Evolutionary conservation across 2,329 filamentous ascomycete genomes (phyloP).

Genomic region (Triangularia verruculosa): DNA sequence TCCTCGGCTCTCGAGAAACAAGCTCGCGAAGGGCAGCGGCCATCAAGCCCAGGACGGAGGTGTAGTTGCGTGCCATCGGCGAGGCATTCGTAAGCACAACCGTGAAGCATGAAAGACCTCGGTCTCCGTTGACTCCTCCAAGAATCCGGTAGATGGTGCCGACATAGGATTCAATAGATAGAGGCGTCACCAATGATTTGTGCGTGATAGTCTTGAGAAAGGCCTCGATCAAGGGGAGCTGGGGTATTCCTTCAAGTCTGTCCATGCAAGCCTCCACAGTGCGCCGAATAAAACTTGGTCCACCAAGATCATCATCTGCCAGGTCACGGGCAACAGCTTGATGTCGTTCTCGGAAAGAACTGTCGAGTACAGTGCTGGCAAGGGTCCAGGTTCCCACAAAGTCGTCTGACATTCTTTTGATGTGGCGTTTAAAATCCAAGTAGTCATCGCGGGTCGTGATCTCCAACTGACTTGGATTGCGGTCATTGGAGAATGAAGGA

Average conservation of each 20-base stretch:
- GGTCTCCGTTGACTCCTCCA: slow-evolving; percentile 33
- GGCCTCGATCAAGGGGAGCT: neutral
- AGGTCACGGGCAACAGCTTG: slow-evolving; percentile 10
- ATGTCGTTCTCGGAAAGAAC: neutral
- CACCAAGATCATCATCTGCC: slow-evolving; percentile 13
- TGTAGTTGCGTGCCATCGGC: too few species aligned
- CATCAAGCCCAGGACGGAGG: too few species aligned
- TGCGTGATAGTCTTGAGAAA: slow-evolving; percentile 38
- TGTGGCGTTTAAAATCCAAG: too few species aligned
- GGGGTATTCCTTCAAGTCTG: too few species aligned
- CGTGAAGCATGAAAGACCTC: too few species aligned
- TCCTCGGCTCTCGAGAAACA: slow-evolving; percentile 15
- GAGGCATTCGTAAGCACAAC: too few species aligned
- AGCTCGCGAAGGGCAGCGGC: slow-evolving; percentile 14
- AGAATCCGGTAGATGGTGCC: slow-evolving; percentile 36
- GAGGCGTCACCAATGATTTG: slow-evolving; percentile 33
- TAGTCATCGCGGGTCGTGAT: neutral
- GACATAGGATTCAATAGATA: slow-evolving; percentile 38
- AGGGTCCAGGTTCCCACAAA: neutral
- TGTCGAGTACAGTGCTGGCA: neutral
- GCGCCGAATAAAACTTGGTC: neutral
- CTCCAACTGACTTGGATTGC: too few species aligned
- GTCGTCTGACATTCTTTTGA: neutral
- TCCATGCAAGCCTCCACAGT: neutral
- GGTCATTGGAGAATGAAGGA: too few species aligned